Conservation (phyloP, 352 stramenopile genomes). For the Globisporangium viniferum region DNA sequence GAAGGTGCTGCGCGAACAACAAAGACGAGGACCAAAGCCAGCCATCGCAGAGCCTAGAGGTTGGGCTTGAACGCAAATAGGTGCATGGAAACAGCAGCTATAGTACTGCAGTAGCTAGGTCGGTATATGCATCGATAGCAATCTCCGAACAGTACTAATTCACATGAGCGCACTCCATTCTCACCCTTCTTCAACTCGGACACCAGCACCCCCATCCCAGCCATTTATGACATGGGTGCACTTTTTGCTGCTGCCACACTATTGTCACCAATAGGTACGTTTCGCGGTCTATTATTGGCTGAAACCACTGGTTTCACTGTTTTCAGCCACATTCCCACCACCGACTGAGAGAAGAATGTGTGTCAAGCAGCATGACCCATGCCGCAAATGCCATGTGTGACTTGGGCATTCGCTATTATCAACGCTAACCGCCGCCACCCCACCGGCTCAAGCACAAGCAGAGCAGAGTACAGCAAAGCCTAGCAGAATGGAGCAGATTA, state of each 20-base stretch:
- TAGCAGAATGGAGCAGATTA: constrained; percentile 66
- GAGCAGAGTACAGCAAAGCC: neutral
- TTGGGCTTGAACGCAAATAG: neutral
- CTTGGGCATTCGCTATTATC: neutral
- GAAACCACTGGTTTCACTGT: neutral
- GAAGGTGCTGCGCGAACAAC: neutral
- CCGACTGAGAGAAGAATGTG: neutral
- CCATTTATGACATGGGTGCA: constrained; percentile 6
- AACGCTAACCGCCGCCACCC: neutral
- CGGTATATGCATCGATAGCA: neutral
- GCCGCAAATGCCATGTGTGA: neutral
- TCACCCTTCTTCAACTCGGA: neutral
- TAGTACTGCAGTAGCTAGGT: neutral
- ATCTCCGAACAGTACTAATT: neutral
- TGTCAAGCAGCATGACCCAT: neutral
- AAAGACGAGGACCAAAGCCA: neutral
- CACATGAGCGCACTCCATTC: neutral
- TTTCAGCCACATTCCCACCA: neutral
- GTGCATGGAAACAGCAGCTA: neutral
- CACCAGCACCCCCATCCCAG: neutral
- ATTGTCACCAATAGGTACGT: constrained; percentile 10
- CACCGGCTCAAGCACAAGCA: neutral
- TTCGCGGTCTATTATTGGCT: constrained; percentile 16
- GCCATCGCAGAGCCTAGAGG: neutral
- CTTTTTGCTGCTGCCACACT: constrained; percentile 10